Evolutionary conservation across 352 stramenopile species (phyloP).

Genomic region (Sclerospora graminicola): DNA sequence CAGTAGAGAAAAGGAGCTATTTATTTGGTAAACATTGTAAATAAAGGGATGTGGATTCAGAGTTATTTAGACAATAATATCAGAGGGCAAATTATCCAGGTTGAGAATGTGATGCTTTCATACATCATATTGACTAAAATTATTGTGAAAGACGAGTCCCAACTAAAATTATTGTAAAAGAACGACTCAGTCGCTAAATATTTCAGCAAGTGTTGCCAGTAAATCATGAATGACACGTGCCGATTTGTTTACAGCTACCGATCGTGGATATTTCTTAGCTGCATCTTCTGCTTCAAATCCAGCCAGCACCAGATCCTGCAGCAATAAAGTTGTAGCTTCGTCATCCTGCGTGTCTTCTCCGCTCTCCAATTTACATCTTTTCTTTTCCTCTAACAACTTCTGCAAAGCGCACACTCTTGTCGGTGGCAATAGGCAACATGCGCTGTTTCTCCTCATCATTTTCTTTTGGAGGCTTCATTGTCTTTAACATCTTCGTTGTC

Average conservation of each 20-base stretch:
- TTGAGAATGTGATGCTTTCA: neutral
- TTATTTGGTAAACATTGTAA: no score
- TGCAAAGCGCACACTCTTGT: constrained; percentile 60
- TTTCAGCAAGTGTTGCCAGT: constrained; percentile 29
- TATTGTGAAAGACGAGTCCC: no score
- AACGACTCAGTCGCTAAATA: constrained; percentile 7
- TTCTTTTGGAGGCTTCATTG: no score
- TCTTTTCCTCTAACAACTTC: constrained; percentile 39
- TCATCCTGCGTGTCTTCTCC: constrained; percentile 22
- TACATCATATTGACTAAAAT: no score
- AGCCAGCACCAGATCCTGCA: constrained; percentile 47
- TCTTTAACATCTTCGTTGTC: no score
- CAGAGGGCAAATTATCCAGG: neutral
- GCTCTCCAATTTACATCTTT: constrained; percentile 9
- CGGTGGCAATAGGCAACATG: constrained; percentile 27
- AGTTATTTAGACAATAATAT: no score
- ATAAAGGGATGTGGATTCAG: no score
- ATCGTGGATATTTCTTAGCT: constrained; percentile 32
- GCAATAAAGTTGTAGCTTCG: constrained; percentile 32
- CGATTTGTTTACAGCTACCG: constrained; percentile 40
- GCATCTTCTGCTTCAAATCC: constrained; percentile 38
- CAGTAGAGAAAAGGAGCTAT: constrained; percentile 1
- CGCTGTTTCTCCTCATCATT: constrained; percentile 22
- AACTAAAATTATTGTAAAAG: no score
- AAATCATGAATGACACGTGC: constrained; percentile 41